These are phyloP conservation scores for Colletotrichum echinochloae DNA, from an alignment of 2,329 filamentous ascomycete species.

Conservation along the genomic window DNA sequence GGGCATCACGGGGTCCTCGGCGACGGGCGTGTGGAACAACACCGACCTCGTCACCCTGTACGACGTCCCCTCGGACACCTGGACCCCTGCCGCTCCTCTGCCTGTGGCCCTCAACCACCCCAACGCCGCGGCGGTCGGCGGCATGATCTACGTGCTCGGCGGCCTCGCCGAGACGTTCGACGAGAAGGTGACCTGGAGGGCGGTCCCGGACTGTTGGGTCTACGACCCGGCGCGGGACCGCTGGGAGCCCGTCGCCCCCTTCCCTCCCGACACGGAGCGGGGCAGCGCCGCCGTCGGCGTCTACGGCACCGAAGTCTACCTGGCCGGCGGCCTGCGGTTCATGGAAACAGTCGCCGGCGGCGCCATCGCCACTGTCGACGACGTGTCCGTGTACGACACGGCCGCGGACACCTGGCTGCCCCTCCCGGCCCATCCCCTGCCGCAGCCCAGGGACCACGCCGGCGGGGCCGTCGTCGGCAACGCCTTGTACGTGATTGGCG, in stretches of 20 bases:
- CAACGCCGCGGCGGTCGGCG: conserved; percentile 51
- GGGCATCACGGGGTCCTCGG: conserved; percentile 43
- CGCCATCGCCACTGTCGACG: conserved; percentile 5
- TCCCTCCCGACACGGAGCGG: conserved; percentile 45
- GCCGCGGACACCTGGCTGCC: not conserved
- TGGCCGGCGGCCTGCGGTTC: conserved; percentile 5
- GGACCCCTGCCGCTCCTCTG: conserved; percentile 45
- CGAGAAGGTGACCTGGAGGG: conserved; percentile 6
- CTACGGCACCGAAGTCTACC: not conserved
- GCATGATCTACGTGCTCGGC: conserved; percentile 55
- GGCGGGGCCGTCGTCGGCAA: conserved; percentile 20
- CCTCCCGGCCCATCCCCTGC: not conserved
- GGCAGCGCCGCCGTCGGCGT: conserved; percentile 45
- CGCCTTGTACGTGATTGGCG: conserved; percentile 21
- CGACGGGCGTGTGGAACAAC: conserved; percentile 3
- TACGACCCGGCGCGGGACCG: conserved; percentile 47
- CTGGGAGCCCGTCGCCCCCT: conserved; percentile 46
- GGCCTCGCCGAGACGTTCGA: conserved; percentile 48
- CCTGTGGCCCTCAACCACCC: conserved; percentile 50
- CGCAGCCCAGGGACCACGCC: conserved; percentile 20
- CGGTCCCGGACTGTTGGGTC: conserved; percentile 15
- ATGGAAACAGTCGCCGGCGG: conserved; percentile 10
- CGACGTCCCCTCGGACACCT: conserved; percentile 2
- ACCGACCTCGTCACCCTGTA: not conserved
- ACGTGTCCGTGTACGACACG: conserved; percentile 8